Evolutionary conservation across 805 yeast genomes (phyloP), one percentile per base, ranked within the genome.

Genomic region (Candida caryicola): DNA sequence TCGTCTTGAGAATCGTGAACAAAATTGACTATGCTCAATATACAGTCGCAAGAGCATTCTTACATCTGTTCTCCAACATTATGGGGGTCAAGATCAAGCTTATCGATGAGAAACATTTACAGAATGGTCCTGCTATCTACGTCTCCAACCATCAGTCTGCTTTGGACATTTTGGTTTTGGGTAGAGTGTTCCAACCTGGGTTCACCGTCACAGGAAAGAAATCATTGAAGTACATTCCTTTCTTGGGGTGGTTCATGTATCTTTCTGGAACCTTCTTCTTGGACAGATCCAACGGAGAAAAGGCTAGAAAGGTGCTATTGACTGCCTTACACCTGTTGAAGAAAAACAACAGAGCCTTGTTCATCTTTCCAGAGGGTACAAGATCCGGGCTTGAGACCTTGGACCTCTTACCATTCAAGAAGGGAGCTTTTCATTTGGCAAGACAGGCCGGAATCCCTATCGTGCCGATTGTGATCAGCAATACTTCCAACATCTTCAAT

Each of bases 361-460:
- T 82, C 74, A 79, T 93, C 66, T 93, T 90, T 72, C 96, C 98
- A 17, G 99, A 93, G 64, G 99, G 99, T 18, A 93, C 99, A 2
- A 78, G 99, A 62, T 88, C 97, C 0, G 85, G 82, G 47, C 65
- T 84, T 8, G 63, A 76, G 17, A 73, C 72, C 25, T 82, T 95
- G 35, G 79, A 73, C 3, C 64, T 93, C 58, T 72, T 88, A 34
- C 95, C 95, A 1, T 88, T 93, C 68, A 93, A 93, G 64, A 93
- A 93, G 59, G 99, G 99, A 39, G 97, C 98, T 0, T 93, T 93
- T 80, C 97, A 93, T 63, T 74, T 93, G 55, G 99, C 99, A 5
- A 84, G 85, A 46, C 95, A 89, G 63, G 95, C 95, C 4, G 79
- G 79, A 29, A 81, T 91, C 26, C 98, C 98, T 14, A 71, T 93